phyloP scores from a whole-genome alignment of 176 grass and related monocot species.

The Oryza officinalis region DNA sequence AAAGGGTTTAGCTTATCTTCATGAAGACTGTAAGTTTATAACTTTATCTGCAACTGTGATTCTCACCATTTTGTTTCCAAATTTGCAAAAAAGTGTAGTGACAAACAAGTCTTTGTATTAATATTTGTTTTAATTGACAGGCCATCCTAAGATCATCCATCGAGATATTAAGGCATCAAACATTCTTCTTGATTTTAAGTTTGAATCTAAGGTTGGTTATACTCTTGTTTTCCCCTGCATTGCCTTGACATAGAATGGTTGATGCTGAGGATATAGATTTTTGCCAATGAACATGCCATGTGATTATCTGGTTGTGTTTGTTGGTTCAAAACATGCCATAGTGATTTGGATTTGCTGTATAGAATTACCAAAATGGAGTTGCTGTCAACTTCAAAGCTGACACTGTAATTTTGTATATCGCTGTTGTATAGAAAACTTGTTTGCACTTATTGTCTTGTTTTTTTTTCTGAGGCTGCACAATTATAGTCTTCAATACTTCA shows the following conservation, averaged over 20 bases:
- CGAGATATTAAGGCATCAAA: conserved; percentile 80
- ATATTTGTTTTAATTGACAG: conserved; percentile 44
- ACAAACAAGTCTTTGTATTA: neutral
- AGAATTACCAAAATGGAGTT: neutral
- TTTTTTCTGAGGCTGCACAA: neutral
- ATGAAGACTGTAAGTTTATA: conserved; percentile 82
- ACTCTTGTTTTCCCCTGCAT: neutral
- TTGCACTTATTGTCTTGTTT: neutral
- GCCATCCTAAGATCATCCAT: conserved; percentile 83
- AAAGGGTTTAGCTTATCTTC: conserved; percentile 81
- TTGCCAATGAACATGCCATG: conserved; percentile 15
- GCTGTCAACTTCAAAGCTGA: neutral
- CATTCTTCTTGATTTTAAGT: conserved; percentile 82
- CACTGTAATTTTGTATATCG: neutral
- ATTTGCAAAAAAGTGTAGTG: neutral
- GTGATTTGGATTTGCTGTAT: conserved; percentile 10
- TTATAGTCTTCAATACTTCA: neutral
- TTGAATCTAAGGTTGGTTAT: conserved; percentile 67
- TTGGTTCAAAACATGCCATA: conserved; percentile 7
- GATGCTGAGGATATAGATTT: neutral
- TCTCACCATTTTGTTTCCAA: neutral
- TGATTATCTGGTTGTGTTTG: neutral
- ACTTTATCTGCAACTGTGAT: conserved; percentile 40
- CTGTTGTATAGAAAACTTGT: neutral
- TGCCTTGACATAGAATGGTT: neutral